phyloP scores from a whole-genome alignment of 176 grass and related monocot genomes.

The Hordeum marinum region DNA sequence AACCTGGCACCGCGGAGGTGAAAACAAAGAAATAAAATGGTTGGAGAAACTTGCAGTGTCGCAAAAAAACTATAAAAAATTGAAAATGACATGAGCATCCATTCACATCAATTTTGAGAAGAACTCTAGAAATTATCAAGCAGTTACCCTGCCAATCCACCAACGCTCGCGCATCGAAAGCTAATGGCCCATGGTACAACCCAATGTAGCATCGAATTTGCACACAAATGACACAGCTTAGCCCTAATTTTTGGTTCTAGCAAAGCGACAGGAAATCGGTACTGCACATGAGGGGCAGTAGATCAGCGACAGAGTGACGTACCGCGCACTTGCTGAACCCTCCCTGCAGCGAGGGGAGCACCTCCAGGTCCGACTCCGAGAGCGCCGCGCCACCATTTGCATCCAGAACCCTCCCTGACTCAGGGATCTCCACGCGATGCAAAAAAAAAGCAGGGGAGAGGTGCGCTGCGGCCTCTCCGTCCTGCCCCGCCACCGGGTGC shows the following conservation, averaged over 20 bases:
- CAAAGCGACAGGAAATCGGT: neutral
- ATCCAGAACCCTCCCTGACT: neutral
- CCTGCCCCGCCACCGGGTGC: constrained; percentile 52
- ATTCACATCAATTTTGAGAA: neutral
- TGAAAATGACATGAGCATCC: neutral
- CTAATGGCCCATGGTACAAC: neutral
- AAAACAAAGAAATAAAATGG: no score
- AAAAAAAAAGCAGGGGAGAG: no score
- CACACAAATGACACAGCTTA: neutral
- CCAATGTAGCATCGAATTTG: constrained; percentile 1
- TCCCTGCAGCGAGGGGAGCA: constrained; percentile 52
- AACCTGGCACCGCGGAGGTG: no score
- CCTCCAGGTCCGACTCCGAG: constrained; percentile 46
- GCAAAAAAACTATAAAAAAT: no score
- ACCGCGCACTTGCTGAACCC: constrained; percentile 87
- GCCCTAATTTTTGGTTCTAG: neutral
- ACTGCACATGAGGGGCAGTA: neutral
- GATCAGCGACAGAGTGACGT: constrained; percentile 14
- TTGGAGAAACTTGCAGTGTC: no score
- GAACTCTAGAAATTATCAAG: neutral
- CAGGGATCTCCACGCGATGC: neutral
- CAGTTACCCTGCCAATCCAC: neutral
- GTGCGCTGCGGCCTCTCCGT: constrained; percentile 3
- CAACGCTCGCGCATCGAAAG: neutral
- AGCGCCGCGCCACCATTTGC: constrained; percentile 51